Evolutionary conservation across 2,329 filamentous ascomycete species (phyloP).

Genomic region (Pseudogymnoascus pannorum): DNA sequence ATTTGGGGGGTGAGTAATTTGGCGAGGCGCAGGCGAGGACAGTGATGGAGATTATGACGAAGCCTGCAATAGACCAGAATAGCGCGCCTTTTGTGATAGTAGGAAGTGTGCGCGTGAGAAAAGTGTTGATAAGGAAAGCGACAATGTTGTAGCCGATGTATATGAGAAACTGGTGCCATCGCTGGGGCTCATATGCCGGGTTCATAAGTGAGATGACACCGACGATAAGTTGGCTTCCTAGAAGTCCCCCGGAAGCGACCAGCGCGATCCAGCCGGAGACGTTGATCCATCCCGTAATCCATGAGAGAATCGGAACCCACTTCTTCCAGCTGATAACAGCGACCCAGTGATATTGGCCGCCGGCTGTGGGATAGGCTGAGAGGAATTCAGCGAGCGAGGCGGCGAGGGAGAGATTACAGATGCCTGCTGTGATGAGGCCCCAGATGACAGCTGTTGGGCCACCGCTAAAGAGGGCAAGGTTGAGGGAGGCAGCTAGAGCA

Average conservation of each 20-base stretch:
- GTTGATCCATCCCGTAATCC: slow-evolving; percentile 40
- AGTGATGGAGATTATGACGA: slow-evolving; percentile 37
- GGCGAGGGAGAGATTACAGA: slow-evolving; percentile 35
- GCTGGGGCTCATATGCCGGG: slow-evolving; percentile 57
- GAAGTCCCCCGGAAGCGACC: slow-evolving; percentile 42
- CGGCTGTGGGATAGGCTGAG: slow-evolving; percentile 35
- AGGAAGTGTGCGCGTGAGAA: slow-evolving; percentile 31
- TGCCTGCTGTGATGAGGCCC: slow-evolving; percentile 37
- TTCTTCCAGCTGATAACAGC: slow-evolving; percentile 33
- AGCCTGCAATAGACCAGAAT: slow-evolving; percentile 34
- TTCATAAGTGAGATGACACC: slow-evolving; percentile 45
- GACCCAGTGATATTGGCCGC: slow-evolving; percentile 40
- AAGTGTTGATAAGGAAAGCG: slow-evolving; percentile 41
- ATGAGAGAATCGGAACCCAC: slow-evolving; percentile 33
- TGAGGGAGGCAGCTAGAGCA: slow-evolving; percentile 26
- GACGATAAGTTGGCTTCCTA: slow-evolving; percentile 41
- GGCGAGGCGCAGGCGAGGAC: slow-evolving; percentile 38
- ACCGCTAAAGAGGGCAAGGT: slow-evolving; percentile 36
- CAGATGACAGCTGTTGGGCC: slow-evolving; percentile 35
- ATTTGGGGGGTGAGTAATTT: slow-evolving; percentile 39
- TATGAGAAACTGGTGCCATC: slow-evolving; percentile 36
- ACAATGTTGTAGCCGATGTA: slow-evolving; percentile 32
- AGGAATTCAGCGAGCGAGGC: slow-evolving; percentile 36
- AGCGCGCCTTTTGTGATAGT: slow-evolving; percentile 23
- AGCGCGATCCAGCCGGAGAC: slow-evolving; percentile 49